phyloP scores from a whole-genome alignment of 1,284 basidiomycete species.

The Stereum hirsutum region DNA sequence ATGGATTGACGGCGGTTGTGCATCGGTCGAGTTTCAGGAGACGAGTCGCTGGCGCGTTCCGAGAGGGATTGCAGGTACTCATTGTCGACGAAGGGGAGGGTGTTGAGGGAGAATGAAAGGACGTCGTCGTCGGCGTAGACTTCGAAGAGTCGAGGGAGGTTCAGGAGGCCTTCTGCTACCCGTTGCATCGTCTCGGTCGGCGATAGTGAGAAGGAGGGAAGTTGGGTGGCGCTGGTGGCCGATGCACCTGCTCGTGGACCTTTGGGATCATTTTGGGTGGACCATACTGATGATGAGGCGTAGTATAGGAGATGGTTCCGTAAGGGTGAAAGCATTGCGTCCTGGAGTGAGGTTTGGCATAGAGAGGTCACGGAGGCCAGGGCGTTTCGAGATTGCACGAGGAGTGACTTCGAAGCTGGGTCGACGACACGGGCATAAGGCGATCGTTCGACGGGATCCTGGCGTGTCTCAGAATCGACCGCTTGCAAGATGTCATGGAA shows the following conservation, averaged over 20 bases:
- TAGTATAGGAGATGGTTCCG: conserved; percentile 69
- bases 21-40: conserved; percentile 17
- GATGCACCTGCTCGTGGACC: conserved; percentile 27
- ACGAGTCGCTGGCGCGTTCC: conserved; percentile 20
- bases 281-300: conserved; percentile 64
- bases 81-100: conserved; percentile 62
- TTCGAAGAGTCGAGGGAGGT: conserved; percentile 90
- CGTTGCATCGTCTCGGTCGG: conserved; percentile 85
- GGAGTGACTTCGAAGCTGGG: conserved; percentile 30
- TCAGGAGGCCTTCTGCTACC: conserved; percentile 88
- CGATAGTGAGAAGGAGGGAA: conserved; percentile 92
- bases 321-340: conserved; percentile 82
- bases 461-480: conserved; percentile 32
- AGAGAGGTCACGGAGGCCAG: conserved; percentile 57
- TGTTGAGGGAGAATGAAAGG: conserved; percentile 81
- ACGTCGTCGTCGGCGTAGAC: conserved; percentile 90
- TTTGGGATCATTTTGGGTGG: conserved; percentile 36
- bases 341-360: conserved; percentile 73
- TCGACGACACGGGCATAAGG: conserved; percentile 9
- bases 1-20: conserved; percentile 10
- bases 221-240: conserved; percentile 54
- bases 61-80: conserved; percentile 43
- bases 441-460: conserved; percentile 13
- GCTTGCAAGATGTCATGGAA: conserved; percentile 57
- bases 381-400: conserved; percentile 48